phyloP scores from a whole-genome alignment of 352 stramenopile genomes.

The Phytophthora pseudosyringae region DNA sequence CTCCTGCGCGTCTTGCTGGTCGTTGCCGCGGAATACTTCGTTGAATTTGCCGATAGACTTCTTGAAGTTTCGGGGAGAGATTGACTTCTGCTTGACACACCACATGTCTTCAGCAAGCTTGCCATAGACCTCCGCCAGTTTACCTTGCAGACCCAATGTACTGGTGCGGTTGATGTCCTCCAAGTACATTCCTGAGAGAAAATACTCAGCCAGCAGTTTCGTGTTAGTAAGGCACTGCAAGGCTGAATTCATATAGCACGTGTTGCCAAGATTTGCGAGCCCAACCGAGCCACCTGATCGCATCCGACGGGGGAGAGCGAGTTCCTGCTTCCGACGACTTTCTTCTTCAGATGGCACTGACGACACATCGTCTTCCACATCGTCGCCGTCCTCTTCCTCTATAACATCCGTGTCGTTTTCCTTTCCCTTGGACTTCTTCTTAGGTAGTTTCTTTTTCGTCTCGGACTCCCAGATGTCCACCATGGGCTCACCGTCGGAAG shows the following conservation, averaged over 20 bases:
- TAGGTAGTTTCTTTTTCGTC: constrained; percentile 55
- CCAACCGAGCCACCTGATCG: constrained; percentile 78
- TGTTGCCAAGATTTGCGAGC: constrained; percentile 94
- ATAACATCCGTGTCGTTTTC: constrained; percentile 37
- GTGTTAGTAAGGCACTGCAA: constrained; percentile 97
- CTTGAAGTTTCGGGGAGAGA: constrained; percentile 94
- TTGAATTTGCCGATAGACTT: constrained; percentile 95
- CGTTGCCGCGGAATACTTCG: constrained; percentile 95
- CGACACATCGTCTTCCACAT: constrained; percentile 40
- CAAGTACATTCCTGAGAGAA: constrained; percentile 93
- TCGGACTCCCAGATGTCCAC: constrained; percentile 85
- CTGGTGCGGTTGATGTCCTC: constrained; percentile 97
- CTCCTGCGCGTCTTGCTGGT: constrained; percentile 99
- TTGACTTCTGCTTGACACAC: constrained; percentile 93
- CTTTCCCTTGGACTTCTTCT: constrained; percentile 54
- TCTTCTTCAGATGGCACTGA: constrained; percentile 63
- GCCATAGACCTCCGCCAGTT: constrained; percentile 95
- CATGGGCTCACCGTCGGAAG: constrained; percentile 59
- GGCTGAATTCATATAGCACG: constrained; percentile 96
- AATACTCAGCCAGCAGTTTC: constrained; percentile 95
- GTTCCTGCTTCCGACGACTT: constrained; percentile 54
- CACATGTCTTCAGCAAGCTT: constrained; percentile 97
- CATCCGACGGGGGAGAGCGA: constrained; percentile 77
- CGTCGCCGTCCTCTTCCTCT: constrained; percentile 49
- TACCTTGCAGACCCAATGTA: constrained; percentile 95